These are phyloP conservation scores for Rhodotorula sp. DNA, from an alignment of 1,284 basidiomycete species.

Conservation along the genomic window DNA sequence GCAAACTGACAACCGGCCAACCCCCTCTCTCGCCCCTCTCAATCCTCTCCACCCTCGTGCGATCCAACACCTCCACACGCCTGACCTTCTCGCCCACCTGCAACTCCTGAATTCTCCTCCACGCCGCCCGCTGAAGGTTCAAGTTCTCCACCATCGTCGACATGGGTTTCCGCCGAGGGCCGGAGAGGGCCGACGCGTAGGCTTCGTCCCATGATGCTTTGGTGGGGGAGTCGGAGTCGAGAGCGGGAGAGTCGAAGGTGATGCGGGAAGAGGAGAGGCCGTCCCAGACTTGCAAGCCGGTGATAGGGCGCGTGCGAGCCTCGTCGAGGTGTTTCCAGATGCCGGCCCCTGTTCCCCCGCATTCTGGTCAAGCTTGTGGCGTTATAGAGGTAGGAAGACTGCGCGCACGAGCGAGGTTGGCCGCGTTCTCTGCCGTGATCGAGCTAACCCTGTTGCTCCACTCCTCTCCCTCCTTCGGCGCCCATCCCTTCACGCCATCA, in stretches of 20 bases:
- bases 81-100: constrained; percentile 55
- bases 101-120: constrained; percentile 46
- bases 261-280: constrained; percentile 78
- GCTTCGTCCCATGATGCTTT: neutral
- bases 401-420: constrained; percentile 67
- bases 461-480: constrained; percentile 53
- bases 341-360: constrained; percentile 62
- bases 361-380: neutral
- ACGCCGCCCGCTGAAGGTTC: constrained; percentile 76
- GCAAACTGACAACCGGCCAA: constrained; percentile 74
- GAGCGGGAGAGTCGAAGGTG: constrained; percentile 61
- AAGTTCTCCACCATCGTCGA: constrained; percentile 83
- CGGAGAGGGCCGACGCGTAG: neutral
- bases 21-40: constrained; percentile 49
- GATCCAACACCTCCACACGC: constrained; percentile 48
- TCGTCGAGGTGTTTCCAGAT: constrained; percentile 76
- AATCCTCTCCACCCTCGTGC: constrained; percentile 43
- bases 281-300: constrained; percentile 91
- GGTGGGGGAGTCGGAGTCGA: constrained; percentile 10
- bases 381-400: neutral
- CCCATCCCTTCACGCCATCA: constrained; percentile 67
- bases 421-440: constrained; percentile 76
- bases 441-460: constrained; percentile 89
- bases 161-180: constrained; percentile 58
- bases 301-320: constrained; percentile 67